These are phyloP conservation scores for Phialophora macrospora DNA, from an alignment of 2,329 filamentous ascomycete genomes.

Conservation along the genomic window DNA sequence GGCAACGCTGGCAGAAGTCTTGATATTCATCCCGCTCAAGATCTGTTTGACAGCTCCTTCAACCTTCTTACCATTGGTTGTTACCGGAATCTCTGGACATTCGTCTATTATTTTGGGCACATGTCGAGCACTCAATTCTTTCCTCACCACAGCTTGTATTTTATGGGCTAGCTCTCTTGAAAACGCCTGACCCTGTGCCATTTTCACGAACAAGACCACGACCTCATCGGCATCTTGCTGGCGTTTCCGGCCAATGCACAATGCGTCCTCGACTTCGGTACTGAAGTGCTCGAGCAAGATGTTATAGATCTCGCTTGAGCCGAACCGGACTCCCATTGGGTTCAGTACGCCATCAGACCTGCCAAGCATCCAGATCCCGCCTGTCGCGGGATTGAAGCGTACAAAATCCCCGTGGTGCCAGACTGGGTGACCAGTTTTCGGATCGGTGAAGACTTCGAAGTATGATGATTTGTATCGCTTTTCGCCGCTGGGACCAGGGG, in stretches of 20 bases:
- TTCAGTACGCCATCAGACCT: conserved; percentile 92
- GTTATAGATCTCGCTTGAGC: conserved; percentile 95
- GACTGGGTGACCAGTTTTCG: conserved; percentile 50
- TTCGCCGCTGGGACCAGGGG: conserved; percentile 66
- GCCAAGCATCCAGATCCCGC: conserved; percentile 87
- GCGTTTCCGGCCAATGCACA: conserved; percentile 80
- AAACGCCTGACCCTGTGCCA: conserved; percentile 65
- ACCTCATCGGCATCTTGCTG: conserved; percentile 79
- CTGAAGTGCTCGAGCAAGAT: conserved; percentile 84
- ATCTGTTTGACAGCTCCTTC: conserved; percentile 98
- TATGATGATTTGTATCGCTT: conserved; percentile 83
- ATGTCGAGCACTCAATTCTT: conserved; percentile 84
- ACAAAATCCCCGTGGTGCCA: conserved; percentile 98
- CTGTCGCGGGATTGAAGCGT: conserved; percentile 69
- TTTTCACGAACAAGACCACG: conserved; percentile 85
- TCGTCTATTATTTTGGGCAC: conserved; percentile 83
- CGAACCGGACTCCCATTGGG: conserved; percentile 87
- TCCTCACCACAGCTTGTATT: conserved; percentile 72
- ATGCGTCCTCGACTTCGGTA: conserved; percentile 76
- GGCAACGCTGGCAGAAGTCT: conserved; percentile 90
- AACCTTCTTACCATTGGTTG: conserved; percentile 96
- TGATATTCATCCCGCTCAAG: conserved; percentile 81
- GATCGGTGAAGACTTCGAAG: conserved; percentile 75
- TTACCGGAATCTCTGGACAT: conserved; percentile 85
- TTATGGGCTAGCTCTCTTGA: conserved; percentile 62